Evolutionary conservation across 192 early-diverging fungal species (phyloP), one percentile per base, ranked within the genome.

Genomic region (Coemansia sp.): DNA sequence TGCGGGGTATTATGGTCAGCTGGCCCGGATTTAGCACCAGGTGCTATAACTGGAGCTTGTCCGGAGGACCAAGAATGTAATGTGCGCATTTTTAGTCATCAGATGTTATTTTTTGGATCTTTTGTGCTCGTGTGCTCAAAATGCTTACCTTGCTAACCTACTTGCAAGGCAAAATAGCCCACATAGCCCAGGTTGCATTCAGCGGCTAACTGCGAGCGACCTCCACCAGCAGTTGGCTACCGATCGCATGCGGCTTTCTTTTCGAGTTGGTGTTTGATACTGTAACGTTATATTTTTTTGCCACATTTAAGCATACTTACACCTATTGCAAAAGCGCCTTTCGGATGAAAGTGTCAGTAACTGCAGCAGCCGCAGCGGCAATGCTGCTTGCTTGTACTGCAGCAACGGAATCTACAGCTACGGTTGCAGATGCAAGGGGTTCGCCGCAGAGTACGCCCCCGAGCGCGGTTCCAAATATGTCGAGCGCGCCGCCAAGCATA

Each of bases 381-480:
- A 10, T 23, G 50, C 50, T 53, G 29, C 28, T 53, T 32, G 29
- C 10, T 24, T 18, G 18, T 16, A 30, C 16, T 29, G 24, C 18
- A 29, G 18, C 50, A 53, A 11, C 29, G n/a, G 27, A 42, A 24
- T 0, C 46, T 10, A 25, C 12, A 24, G 6, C 46, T 10, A 25
- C 12, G 10, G 11, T 19, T 12, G 22, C 24, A 8, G 21, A 48
- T 48, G 21, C 6, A 21, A 24, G 10, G 33, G 35, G n/a, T n/a
- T n/a, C n/a, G 24, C 22, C 22, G 46, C 46, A 48, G 22, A 48
- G 46, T 25, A 48, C 46, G n/a, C 46, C 46, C 11, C 46, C 46
- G 22, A 23, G 22, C 22, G 46, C 46, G 35, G 11, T 38, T 38
- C 8, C 35, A 16, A 16, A 16, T 0, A 38, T 38, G 11, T 38